Conservation (phyloP, 257 asterid species). For the Gentiana straminea region DNA sequence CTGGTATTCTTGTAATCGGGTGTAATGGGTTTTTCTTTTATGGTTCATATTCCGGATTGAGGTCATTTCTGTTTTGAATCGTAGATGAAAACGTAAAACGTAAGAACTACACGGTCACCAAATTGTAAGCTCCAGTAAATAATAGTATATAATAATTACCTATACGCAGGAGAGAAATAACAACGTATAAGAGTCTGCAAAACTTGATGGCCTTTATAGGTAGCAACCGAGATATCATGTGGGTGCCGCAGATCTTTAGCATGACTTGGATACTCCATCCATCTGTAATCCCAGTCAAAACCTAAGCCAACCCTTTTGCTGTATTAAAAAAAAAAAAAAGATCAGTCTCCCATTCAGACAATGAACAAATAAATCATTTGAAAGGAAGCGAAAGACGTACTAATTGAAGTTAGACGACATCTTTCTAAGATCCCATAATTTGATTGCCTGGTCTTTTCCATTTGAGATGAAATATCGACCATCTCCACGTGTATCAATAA, state of each 20-base stretch:
- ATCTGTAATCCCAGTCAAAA: slow-evolving; percentile 77
- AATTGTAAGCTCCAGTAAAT: no score
- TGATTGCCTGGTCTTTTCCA: slow-evolving; percentile 86
- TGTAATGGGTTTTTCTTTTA: no score
- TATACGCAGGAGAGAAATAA: slow-evolving; percentile 80
- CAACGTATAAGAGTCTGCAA: slow-evolving; percentile 86
- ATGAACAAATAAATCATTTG: no score
- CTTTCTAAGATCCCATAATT: slow-evolving; percentile 91
- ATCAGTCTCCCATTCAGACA: no score
- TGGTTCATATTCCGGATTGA: no score
- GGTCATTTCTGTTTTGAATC: no score
- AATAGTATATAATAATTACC: slow-evolving; percentile 25
- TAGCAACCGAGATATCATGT: slow-evolving; percentile 65
- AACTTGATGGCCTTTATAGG: slow-evolving; percentile 79
- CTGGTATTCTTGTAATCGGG: no score
- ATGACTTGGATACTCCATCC: slow-evolving; percentile 69
- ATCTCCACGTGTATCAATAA: slow-evolving; percentile 84
- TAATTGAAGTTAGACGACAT: slow-evolving; percentile 81
- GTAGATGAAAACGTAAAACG: no score
- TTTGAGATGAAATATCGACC: slow-evolving; percentile 88
- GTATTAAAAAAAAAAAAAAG: slow-evolving; percentile 10
- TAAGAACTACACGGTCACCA: no score
- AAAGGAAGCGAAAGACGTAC: slow-evolving; percentile 34
- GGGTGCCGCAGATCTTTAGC: slow-evolving; percentile 34
- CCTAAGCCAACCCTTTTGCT: slow-evolving; percentile 43